phyloP scores from a whole-genome alignment of 305 asterid species.

The Solanum hybrid region DNA sequence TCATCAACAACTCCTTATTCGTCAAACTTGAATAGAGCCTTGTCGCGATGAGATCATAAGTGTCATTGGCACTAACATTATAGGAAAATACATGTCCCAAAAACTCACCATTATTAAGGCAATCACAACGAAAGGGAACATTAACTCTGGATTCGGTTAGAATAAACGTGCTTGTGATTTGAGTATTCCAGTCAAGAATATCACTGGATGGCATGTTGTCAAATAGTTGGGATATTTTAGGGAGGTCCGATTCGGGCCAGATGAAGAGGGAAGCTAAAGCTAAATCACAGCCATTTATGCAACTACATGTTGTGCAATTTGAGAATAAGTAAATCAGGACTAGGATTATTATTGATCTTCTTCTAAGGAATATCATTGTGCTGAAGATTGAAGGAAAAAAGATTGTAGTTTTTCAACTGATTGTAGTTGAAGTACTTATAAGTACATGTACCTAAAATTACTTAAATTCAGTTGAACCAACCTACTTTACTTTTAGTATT shows the following conservation, averaged over 20 bases:
- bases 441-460: no score
- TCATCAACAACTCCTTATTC: conserved; percentile 22
- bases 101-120: conserved; percentile 27
- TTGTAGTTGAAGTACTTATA: not conserved
- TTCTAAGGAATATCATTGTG: not conserved
- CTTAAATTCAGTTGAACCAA: no score
- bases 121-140: conserved; percentile 62
- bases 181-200: conserved; percentile 36
- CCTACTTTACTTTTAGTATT: no score
- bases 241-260: conserved; percentile 14
- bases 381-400: not conserved
- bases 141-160: conserved; percentile 24
- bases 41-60: conserved; percentile 24
- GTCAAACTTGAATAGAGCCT: conserved; percentile 48
- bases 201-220: not conserved
- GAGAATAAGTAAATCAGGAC: not conserved
- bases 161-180: conserved; percentile 1
- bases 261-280: conserved; percentile 63
- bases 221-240: conserved; percentile 19
- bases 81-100: conserved; percentile 49
- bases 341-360: not conserved
- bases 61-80: conserved; percentile 19
- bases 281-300: conserved; percentile 48
- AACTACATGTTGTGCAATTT: conserved; percentile 25
- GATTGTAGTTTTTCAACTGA: not conserved